Conservation (phyloP, 257 asterid genomes). For the Solanum arcanum region DNA sequence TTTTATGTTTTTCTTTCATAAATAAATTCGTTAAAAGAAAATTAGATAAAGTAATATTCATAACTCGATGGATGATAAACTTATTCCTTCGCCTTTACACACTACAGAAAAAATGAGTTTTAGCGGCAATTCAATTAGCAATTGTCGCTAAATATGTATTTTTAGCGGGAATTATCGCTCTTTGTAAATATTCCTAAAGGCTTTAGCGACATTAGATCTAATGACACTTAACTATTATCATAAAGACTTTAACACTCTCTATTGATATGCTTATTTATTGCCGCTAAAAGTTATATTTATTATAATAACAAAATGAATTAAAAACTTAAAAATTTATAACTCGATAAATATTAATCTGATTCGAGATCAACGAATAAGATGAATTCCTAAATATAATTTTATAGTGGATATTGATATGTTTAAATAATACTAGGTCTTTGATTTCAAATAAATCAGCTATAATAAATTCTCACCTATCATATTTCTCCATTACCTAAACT, state of each 20-base stretch:
- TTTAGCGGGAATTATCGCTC: no score
- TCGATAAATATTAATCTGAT: neutral
- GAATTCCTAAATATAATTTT: neutral
- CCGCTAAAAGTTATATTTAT: no score
- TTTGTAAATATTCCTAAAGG: no score
- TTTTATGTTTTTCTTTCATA: neutral
- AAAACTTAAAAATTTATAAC: neutral
- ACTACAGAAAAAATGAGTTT: no score
- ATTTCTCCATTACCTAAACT: neutral
- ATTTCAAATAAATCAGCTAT: neutral
- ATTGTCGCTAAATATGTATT: no score
- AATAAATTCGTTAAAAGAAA: neutral
- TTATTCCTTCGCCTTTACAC: neutral
- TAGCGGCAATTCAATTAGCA: no score
- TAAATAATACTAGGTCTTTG: neutral
- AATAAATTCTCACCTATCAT: neutral
- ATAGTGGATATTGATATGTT: neutral
- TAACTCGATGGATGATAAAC: neutral
- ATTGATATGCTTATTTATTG: no score
- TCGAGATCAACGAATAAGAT: neutral
- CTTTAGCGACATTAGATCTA: no score
- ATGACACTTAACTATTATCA: no score
- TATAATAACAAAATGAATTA: neutral
- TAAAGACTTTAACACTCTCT: no score
- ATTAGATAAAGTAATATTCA: neutral